A percentile compares a stretch with the other conserved stretches of the same genome.
Conservation (phyloP, 352 stramenopile species). For the Globisporangium nunn region DNA sequence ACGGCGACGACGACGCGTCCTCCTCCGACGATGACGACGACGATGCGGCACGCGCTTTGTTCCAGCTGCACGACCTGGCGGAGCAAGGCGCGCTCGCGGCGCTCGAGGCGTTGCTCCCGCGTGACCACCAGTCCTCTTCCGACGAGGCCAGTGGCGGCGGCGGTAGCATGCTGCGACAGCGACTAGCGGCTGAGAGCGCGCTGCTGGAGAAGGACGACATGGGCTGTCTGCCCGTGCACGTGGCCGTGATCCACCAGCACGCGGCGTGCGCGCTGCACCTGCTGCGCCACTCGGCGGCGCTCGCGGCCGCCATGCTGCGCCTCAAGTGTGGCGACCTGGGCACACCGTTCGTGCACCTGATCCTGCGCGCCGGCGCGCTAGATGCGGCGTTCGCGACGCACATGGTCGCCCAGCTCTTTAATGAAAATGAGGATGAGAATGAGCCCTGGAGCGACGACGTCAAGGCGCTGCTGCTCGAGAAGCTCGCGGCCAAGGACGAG, state of each 20-base stretch:
- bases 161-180: constrained; percentile 16
- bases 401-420: constrained; percentile 34
- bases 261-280: constrained; percentile 34
- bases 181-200: constrained; percentile 43
- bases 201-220: constrained; percentile 81
- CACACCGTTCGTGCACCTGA: constrained; percentile 62
- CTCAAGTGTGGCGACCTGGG: constrained; percentile 55
- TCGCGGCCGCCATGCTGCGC: constrained; percentile 58
- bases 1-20: background rate
- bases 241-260: constrained; percentile 57
- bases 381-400: constrained; percentile 38
- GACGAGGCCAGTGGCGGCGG: background rate
- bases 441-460: constrained; percentile 22
- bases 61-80: constrained; percentile 45
- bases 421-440: background rate
- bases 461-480: constrained; percentile 41
- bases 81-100: constrained; percentile 44
- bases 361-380: constrained; percentile 58
- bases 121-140: background rate
- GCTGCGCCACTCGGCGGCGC: constrained; percentile 53
- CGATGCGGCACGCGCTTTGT: background rate
- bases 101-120: constrained; percentile 41
- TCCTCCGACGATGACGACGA: background rate
- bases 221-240: constrained; percentile 75
- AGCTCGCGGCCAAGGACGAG: constrained; percentile 49